These are phyloP conservation scores for Phialophora expanda DNA, from an alignment of 2,329 filamentous ascomycete genomes.

Conservation along the genomic window DNA sequence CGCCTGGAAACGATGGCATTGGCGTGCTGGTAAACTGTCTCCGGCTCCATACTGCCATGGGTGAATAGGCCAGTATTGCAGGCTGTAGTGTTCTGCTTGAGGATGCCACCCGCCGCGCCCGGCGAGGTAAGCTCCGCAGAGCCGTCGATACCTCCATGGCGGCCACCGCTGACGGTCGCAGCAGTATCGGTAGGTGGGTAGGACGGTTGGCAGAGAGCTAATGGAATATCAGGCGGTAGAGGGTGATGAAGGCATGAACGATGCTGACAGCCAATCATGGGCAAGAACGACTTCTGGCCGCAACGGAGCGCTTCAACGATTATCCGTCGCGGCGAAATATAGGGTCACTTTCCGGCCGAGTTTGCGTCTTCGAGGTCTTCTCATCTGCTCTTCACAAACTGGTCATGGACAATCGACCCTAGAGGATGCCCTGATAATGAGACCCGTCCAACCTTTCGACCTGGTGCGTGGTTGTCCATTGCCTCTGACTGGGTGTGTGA, in stretches of 20 bases:
- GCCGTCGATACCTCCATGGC: conserved; percentile 28
- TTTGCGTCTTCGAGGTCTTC: too few relatives aligned
- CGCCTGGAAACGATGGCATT: conserved; percentile 38
- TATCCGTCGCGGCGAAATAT: conserved; percentile 14
- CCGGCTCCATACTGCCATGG: conserved; percentile 37
- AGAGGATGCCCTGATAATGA: background rate
- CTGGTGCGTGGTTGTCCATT: background rate
- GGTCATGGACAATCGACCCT: background rate
- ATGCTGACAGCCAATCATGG: conserved; percentile 3
- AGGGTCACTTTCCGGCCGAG: background rate
- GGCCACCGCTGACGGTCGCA: background rate
- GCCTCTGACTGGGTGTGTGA: background rate
- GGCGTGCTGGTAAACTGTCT: conserved; percentile 36
- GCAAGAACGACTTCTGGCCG: conserved; percentile 9
- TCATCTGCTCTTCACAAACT: background rate
- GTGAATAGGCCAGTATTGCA: conserved; percentile 26
- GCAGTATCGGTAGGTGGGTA: background rate
- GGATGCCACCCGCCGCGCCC: conserved; percentile 4
- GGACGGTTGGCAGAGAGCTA: background rate
- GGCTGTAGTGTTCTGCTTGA: background rate
- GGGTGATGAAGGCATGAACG: background rate
- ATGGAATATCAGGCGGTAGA: background rate
- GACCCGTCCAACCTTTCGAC: background rate
- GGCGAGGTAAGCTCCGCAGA: conserved; percentile 25
- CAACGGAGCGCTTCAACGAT: conserved; percentile 11